Conservation (phyloP, 805 yeast species). For the Alloascoidea africana region DNA sequence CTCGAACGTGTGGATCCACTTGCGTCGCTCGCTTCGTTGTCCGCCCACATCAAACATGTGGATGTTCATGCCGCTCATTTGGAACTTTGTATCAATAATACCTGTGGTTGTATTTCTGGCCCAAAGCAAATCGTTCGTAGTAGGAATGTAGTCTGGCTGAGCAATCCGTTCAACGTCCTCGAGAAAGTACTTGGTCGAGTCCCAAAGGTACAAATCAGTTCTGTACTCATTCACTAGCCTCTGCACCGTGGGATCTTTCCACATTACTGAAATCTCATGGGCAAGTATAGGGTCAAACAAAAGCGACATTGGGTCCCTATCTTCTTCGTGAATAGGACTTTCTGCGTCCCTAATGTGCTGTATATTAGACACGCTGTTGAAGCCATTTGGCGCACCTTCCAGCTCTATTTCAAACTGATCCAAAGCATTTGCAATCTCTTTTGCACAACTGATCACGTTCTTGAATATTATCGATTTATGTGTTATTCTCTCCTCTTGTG, state of each 20-base stretch:
- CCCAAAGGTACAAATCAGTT: constrained; percentile 73
- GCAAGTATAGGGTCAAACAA: constrained; percentile 37
- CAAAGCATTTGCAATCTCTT: constrained; percentile 53
- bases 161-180: constrained; percentile 52
- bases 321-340: no score
- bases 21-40: constrained; percentile 77
- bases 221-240: constrained; percentile 38
- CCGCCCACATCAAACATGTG: constrained; percentile 94
- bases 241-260: constrained; percentile 43
- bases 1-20: constrained; percentile 92
- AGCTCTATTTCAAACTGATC: constrained; percentile 25
- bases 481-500: constrained; percentile 55
- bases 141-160: constrained; percentile 47
- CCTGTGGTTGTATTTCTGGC: constrained; percentile 96
- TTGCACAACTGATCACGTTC: constrained; percentile 65
- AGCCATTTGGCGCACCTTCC: no score
- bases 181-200: constrained; percentile 71
- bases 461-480: constrained; percentile 68
- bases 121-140: constrained; percentile 70
- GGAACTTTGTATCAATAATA: constrained; percentile 73
- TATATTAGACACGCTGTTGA: no score
- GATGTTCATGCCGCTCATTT: constrained; percentile 43
- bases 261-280: constrained; percentile 30
- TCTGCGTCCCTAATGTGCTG: no score
- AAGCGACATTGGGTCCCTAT: no score